Percentiles rank a stretch among this genome's conserved stretches.
These are phyloP conservation scores for Carallia pectinifolia DNA, from an alignment of 345 rosid species.

Conservation along the genomic window DNA sequence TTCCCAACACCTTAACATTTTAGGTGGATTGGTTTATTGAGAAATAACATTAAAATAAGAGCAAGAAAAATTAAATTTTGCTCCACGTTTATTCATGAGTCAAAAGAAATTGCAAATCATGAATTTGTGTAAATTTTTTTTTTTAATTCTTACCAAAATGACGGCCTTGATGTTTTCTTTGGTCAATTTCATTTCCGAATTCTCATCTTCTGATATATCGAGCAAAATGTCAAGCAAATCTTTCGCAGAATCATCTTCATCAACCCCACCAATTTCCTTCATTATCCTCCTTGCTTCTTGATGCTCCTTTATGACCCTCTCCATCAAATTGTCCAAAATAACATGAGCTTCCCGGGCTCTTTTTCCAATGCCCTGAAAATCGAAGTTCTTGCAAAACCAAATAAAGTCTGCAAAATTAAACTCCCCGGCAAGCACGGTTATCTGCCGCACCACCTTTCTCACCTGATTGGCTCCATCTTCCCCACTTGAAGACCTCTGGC, in stretches of 20 bases:
- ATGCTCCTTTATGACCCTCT: conserved; percentile 44
- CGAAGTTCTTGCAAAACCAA: conserved; percentile 52
- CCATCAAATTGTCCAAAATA: conserved; percentile 38
- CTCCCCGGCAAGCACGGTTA: not conserved
- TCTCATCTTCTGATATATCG: conserved; percentile 39
- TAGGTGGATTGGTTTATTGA: no score
- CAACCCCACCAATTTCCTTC: conserved; percentile 13
- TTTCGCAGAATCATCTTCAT: conserved; percentile 12
- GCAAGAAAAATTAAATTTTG: no score
- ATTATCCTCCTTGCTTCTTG: conserved; percentile 35
- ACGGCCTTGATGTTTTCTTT: conserved; percentile 57
- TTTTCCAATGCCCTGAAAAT: conserved; percentile 45
- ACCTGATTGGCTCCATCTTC: no score
- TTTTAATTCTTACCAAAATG: conserved; percentile 33
- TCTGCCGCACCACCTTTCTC: no score
- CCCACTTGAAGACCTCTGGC: no score
- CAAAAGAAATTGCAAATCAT: no score
- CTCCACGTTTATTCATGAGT: no score
- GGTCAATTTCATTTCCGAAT: conserved; percentile 43
- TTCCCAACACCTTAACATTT: no score
- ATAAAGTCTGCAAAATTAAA: conserved; percentile 54
- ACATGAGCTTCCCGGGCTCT: conserved; percentile 33
- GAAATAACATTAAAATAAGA: no score
- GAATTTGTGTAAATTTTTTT: no score
- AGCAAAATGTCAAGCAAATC: conserved; percentile 51